phyloP scores from a whole-genome alignment of 768 basidiomycete genomes.

The Cytidiella melzeri region DNA sequence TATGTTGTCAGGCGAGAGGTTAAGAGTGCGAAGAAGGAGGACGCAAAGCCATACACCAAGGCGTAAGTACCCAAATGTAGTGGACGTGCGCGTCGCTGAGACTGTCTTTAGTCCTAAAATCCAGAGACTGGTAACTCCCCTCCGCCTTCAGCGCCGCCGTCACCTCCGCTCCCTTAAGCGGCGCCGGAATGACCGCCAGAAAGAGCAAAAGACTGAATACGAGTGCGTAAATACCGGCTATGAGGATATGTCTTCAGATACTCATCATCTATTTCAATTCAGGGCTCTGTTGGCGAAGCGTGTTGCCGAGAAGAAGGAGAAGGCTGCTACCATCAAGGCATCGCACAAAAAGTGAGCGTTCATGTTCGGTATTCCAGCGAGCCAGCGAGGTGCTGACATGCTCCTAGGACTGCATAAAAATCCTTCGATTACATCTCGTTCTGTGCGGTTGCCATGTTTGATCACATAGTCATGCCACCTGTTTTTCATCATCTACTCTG shows the following conservation, averaged over 20 bases:
- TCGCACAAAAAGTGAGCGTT: conserved; percentile 61
- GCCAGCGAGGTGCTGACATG: not conserved
- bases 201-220: conserved; percentile 94
- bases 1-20: conserved; percentile 95
- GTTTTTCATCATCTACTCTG: conserved; percentile 15
- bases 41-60: conserved; percentile 93
- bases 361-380: not conserved
- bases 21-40: conserved; percentile 78
- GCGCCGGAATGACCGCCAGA: conserved; percentile 83
- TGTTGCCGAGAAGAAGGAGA: conserved; percentile 88
- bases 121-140: conserved; percentile 91
- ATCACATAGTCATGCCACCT: conserved; percentile 25
- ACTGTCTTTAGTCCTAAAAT: conserved; percentile 73
- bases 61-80: conserved; percentile 52
- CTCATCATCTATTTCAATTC: conserved; percentile 5
- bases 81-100: not conserved
- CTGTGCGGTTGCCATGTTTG: conserved; percentile 25
- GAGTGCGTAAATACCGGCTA: conserved; percentile 44
- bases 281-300: conserved; percentile 81
- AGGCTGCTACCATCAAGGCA: conserved; percentile 83
- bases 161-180: conserved; percentile 86
- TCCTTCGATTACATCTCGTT: conserved; percentile 12
- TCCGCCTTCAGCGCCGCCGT: conserved; percentile 94
- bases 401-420: conserved; percentile 22
- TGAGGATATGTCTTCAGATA: not conserved